Evolutionary conservation across 2,329 filamentous ascomycete genomes (phyloP), one percentile per base, ranked within the genome.

Genomic region (Trichoderma cornu-damae): DNA sequence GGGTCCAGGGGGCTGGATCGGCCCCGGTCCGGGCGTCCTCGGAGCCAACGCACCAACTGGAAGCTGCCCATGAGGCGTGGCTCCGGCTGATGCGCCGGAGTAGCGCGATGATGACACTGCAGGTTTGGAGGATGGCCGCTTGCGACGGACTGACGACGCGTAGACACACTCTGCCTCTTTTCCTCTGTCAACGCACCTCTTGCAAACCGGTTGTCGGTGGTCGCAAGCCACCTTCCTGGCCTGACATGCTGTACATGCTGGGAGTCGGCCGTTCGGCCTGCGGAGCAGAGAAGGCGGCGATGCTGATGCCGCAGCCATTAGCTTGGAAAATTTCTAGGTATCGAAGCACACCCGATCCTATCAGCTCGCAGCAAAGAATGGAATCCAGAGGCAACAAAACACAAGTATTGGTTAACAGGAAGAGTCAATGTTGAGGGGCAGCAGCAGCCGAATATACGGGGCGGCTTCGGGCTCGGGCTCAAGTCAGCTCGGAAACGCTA

Each of bases 171-270:
- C 62, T 12, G 58, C 59, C 20, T 63, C 59, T 30, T 69, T 65
- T 20, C 67, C 68, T 34, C 70, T 66, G 61, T 71, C 70, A 44
- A 60, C 65, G 56, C 73, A 76, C 46, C 73, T 65, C 30, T 64
- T 66, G 58, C 73, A 76, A 4, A 70, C 59, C 0, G 73, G 73
- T 4, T 69, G 70, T 0, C 62, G 62, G 56, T 75, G 70, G 56
- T 75, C 73, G 62, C 73, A 75, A 7, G 72, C 70, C 6, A 75
- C 69, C 51, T 75, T 74, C n/a, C 72, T 44, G 65, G 69, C 26
- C 70, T 66, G 50, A 72, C 74, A 7, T 72, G 71, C 65, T 74
- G n/a, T 52, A 38, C 64, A 65, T 20, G 62, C 61, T 28, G 61
- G 62, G 1, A 57, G 59, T 3, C 62, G 55, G 3, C 64, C 65